Percentiles rank a stretch among this genome's conserved stretches.
phyloP scores from a whole-genome alignment of 2,329 filamentous ascomycete genomes.

The Trichoderma atroviride region DNA sequence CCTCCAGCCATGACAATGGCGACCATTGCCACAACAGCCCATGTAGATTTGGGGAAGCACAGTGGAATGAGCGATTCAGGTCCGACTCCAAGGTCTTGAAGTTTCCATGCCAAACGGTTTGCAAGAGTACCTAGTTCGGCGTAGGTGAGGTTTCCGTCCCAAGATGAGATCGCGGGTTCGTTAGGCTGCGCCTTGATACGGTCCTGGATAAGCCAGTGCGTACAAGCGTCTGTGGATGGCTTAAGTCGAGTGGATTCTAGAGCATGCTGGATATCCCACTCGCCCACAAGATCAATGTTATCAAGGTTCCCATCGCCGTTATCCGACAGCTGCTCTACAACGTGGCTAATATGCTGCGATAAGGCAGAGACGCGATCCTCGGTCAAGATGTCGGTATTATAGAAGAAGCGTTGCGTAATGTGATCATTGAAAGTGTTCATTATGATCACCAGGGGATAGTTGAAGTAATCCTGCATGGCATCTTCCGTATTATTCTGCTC shows the following conservation, averaged over 20 bases:
- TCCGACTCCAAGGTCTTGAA: slow-evolving; percentile 23
- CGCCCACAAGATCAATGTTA: neutral
- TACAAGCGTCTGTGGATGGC: slow-evolving; percentile 20
- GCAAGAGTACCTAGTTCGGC: slow-evolving; percentile 13
- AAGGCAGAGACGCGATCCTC: neutral
- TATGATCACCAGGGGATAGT: slow-evolving; percentile 21
- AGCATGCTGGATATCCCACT: slow-evolving; percentile 23
- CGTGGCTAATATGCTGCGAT: slow-evolving; percentile 12
- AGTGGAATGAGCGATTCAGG: slow-evolving; percentile 27
- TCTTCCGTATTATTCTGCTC: slow-evolving; percentile 5
- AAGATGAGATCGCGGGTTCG: slow-evolving; percentile 22
- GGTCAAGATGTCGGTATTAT: neutral
- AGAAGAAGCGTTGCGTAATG: slow-evolving; percentile 17
- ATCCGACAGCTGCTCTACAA: slow-evolving; percentile 3
- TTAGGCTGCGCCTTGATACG: slow-evolving; percentile 7
- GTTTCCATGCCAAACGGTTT: slow-evolving; percentile 20
- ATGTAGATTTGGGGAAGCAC: slow-evolving; percentile 30
- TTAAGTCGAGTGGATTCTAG: slow-evolving; percentile 2
- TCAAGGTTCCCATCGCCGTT: neutral
- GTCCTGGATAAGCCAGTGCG: slow-evolving; percentile 25
- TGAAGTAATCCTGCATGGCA: slow-evolving; percentile 24
- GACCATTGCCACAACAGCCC: slow-evolving; percentile 30
- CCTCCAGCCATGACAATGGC: slow-evolving; percentile 30
- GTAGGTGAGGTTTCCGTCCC: slow-evolving; percentile 28
- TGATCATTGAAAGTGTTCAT: slow-evolving; percentile 15